A percentile compares a stretch with the other conserved stretches of the same genome.
Conservation (phyloP, 768 basidiomycete species). For the Tulasnella sp. region DNA sequence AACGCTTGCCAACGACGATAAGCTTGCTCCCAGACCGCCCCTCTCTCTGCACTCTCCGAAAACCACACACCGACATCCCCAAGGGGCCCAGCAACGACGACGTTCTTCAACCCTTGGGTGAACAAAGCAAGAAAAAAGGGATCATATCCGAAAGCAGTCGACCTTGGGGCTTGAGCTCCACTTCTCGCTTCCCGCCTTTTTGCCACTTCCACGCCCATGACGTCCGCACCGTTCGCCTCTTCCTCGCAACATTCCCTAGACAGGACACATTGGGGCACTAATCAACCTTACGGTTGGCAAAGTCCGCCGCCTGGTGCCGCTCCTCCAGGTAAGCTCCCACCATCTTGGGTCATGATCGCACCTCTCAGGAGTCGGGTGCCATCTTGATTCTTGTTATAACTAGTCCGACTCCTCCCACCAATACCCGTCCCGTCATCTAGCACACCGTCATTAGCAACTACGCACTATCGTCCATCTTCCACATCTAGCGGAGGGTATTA, state of each 20-base stretch:
- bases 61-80: neutral
- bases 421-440: neutral
- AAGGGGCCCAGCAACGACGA: neutral
- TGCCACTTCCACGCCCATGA: neutral
- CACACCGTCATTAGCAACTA: neutral
- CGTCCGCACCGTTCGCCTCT: neutral
- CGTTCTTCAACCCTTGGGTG: neutral
- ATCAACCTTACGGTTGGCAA: neutral
- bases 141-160: neutral
- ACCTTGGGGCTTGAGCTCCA: neutral
- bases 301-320: neutral
- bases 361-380: neutral
- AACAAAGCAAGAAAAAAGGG: neutral
- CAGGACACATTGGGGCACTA: neutral
- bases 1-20: neutral
- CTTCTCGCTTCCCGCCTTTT: neutral
- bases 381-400: neutral
- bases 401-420: neutral
- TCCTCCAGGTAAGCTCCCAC: neutral
- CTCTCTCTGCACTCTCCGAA: neutral
- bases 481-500: neutral
- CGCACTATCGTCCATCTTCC: neutral
- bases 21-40: neutral
- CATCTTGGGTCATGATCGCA: neutral
- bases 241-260: neutral